Conservation (phyloP, 2,329 filamentous ascomycete genomes). For the Clathrospora elynae region DNA sequence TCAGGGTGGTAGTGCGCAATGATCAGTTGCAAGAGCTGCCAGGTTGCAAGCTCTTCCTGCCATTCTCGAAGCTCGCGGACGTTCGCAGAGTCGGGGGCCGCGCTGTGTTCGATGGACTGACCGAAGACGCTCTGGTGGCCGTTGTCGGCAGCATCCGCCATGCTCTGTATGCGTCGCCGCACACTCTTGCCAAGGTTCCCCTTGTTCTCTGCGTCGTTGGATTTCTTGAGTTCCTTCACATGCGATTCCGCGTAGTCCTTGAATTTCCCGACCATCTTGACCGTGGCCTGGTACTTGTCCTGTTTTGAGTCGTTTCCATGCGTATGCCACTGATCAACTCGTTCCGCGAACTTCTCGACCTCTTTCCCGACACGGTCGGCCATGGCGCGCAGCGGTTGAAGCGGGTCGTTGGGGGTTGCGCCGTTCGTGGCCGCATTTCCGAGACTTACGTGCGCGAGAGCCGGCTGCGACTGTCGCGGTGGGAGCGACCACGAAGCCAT, state of each 20-base stretch:
- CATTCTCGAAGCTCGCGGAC: conserved; percentile 65
- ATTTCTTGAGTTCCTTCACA: conserved; percentile 53
- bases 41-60: conserved; percentile 86
- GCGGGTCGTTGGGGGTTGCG: conserved; percentile 47
- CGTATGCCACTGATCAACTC: conserved; percentile 71
- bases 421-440: conserved; percentile 17
- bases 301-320: conserved; percentile 33
- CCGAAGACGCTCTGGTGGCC: conserved; percentile 20
- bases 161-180: conserved; percentile 40
- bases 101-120: conserved; percentile 23
- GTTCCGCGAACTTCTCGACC: conserved; percentile 84
- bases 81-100: conserved; percentile 39
- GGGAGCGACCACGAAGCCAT: conserved; percentile 40
- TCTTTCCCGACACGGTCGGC: conserved; percentile 75
- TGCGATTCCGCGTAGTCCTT: conserved; percentile 59
- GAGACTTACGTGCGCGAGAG: conserved; percentile 31
- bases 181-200: conserved; percentile 39
- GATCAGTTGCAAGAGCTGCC: conserved; percentile 80
- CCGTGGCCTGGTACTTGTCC: conserved; percentile 60
- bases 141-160: conserved; percentile 29
- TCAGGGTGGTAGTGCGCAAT: conserved; percentile 68
- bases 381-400: conserved; percentile 66
- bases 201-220: conserved; percentile 48
- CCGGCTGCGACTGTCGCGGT: conserved; percentile 33
- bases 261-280: conserved; percentile 49